phyloP scores from a whole-genome alignment of 2,329 filamentous ascomycete genomes.

The Colletotrichum brevisporum region DNA sequence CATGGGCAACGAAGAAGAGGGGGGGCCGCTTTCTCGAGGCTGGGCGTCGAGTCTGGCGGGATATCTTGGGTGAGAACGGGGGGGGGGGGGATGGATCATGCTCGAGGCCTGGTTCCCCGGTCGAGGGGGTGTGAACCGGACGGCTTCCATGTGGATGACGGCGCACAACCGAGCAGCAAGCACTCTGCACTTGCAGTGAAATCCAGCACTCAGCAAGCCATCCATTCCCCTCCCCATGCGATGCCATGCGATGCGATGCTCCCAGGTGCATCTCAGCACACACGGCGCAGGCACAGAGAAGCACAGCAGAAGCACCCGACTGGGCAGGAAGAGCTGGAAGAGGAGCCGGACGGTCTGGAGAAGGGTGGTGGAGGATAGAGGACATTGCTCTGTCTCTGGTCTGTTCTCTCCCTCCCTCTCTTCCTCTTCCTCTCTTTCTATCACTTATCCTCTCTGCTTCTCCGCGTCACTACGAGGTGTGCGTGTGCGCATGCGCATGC shows the following conservation, averaged over 20 bases:
- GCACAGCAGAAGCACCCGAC: constrained; percentile 28
- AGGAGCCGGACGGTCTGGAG: constrained; percentile 19
- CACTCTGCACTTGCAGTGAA: constrained; percentile 37
- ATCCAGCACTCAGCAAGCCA: constrained; percentile 15
- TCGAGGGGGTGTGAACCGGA: constrained; percentile 26
- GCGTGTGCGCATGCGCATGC: too few relatives aligned
- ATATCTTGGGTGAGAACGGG: constrained; percentile 15
- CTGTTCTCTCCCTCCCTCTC: background rate
- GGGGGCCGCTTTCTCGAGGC: constrained; percentile 8
- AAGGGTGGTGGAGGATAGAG: background rate
- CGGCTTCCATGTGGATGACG: constrained; percentile 32
- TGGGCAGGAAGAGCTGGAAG: constrained; percentile 22
- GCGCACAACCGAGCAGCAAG: constrained; percentile 32
- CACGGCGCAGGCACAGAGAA: constrained; percentile 33
- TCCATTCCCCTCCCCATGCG: background rate
- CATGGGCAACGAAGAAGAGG: constrained; percentile 19
- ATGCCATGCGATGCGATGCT: constrained; percentile 15
- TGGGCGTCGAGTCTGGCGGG: constrained; percentile 19
- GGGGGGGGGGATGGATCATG: constrained; percentile 2
- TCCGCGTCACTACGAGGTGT: too few relatives aligned
- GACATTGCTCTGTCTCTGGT: background rate
- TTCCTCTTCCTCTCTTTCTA: too few relatives aligned
- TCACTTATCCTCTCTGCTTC: too few relatives aligned
- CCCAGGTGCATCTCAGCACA: constrained; percentile 22
- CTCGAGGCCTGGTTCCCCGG: constrained; percentile 29